Evolutionary conservation across 306 rosid genomes (phyloP).

Genomic region (Elaeagnus macrophylla): DNA sequence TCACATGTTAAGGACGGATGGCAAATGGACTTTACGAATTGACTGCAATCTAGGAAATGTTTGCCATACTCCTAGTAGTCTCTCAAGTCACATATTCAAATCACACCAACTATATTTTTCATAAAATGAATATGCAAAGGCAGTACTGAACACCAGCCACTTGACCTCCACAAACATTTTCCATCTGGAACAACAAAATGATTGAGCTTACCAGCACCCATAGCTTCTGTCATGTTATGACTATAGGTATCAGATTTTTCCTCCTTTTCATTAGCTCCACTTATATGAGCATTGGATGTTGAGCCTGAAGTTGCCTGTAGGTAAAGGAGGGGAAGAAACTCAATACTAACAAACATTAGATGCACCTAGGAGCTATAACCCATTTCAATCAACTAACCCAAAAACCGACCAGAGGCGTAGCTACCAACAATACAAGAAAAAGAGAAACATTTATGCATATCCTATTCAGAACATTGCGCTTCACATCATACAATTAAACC

Average conservation of each 20-base stretch:
- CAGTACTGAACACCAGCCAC: conserved; percentile 3
- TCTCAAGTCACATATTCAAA: too few relatives aligned
- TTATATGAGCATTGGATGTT: conserved; percentile 45
- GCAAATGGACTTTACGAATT: too few relatives aligned
- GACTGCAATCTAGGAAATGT: too few relatives aligned
- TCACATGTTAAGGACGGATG: too few relatives aligned
- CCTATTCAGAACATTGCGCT: neutral
- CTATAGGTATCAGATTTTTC: conserved; percentile 72
- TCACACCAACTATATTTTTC: too few relatives aligned
- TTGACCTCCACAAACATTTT: neutral
- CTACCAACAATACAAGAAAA: neutral
- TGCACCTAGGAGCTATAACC: neutral
- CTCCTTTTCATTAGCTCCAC: conserved; percentile 42
- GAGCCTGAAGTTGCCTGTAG: conserved; percentile 72
- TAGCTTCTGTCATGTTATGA: conserved; percentile 77
- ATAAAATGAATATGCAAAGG: conserved; percentile 10
- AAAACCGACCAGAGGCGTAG: neutral
- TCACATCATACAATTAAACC: too few relatives aligned
- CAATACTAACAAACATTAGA: neutral
- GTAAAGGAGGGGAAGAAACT: conserved; percentile 10
- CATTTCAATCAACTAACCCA: neutral
- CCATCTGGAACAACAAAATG: conserved; percentile 14
- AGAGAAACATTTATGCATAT: neutral
- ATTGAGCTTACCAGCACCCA: conserved; percentile 87
- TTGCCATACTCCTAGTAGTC: too few relatives aligned